These are phyloP conservation scores for Globisporangium apiculatum DNA, from an alignment of 352 stramenopile genomes.

Conservation along the genomic window DNA sequence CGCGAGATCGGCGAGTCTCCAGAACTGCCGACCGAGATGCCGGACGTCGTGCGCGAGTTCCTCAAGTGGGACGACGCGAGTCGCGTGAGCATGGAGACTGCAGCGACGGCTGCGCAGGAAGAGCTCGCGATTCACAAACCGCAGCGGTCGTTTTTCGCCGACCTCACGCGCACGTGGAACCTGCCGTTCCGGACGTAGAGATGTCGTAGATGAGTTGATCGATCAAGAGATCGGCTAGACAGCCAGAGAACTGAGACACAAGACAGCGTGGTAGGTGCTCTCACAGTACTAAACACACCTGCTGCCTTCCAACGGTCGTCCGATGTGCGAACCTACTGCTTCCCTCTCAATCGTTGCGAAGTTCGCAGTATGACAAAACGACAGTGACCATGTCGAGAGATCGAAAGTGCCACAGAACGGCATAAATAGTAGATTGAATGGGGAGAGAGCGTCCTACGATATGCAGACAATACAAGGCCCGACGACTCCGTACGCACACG, in stretches of 20 bases:
- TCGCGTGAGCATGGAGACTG: conserved; percentile 11
- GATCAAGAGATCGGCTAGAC: no score
- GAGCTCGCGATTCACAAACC: conserved; percentile 1
- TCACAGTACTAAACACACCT: not conserved
- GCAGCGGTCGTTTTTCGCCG: conserved; percentile 5
- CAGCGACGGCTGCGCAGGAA: not conserved
- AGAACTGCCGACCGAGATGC: conserved; percentile 24
- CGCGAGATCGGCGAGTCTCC: conserved; percentile 18
- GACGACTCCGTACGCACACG: not conserved
- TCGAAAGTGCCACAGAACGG: no score
- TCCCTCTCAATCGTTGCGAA: no score
- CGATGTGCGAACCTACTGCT: not conserved
- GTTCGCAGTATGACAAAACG: no score
- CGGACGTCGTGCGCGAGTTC: conserved; percentile 32
- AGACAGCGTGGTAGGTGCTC: no score
- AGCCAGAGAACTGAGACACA: no score
- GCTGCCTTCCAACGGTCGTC: not conserved
- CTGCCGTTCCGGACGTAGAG: conserved; percentile 5
- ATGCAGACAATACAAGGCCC: not conserved
- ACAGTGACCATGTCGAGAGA: no score
- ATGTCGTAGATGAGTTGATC: no score
- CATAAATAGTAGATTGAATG: not conserved
- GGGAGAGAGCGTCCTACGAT: conserved; percentile 6
- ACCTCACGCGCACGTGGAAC: conserved; percentile 16
- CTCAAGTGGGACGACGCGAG: conserved; percentile 17